phyloP scores from a whole-genome alignment of 2,329 filamentous ascomycete genomes.

The Trichoderma hamatum region DNA sequence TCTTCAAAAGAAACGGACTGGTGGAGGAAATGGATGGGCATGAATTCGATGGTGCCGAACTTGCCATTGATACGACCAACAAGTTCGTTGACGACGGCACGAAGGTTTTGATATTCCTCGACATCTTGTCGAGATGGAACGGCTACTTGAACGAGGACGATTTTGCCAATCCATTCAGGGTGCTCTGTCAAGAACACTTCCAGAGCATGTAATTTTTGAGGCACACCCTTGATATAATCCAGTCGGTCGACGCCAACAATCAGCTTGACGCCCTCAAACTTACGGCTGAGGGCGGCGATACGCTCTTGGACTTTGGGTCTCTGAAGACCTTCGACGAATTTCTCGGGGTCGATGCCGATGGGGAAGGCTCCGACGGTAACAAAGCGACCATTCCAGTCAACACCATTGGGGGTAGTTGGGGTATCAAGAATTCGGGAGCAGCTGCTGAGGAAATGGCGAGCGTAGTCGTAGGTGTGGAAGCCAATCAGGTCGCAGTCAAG shows the following conservation, averaged over 20 bases:
- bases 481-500: slow-evolving; percentile 94
- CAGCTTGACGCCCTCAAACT: slow-evolving; percentile 94
- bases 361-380: slow-evolving; percentile 94
- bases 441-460: slow-evolving; percentile 94
- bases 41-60: slow-evolving; percentile 96
- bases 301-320: slow-evolving; percentile 85
- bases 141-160: slow-evolving; percentile 93
- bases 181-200: slow-evolving; percentile 97
- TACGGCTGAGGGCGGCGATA: slow-evolving; percentile 80
- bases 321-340: slow-evolving; percentile 87
- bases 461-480: slow-evolving; percentile 99
- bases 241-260: slow-evolving; percentile 96
- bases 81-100: slow-evolving; percentile 93
- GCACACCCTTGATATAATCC: slow-evolving; percentile 98
- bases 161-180: slow-evolving; percentile 97
- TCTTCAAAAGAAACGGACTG: slow-evolving; percentile 95
- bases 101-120: slow-evolving; percentile 95
- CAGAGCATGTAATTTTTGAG: slow-evolving; percentile 93
- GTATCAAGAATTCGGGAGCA: slow-evolving; percentile 88
- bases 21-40: slow-evolving; percentile 98
- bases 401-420: slow-evolving; percentile 85
- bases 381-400: slow-evolving; percentile 85
- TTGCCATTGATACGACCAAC: slow-evolving; percentile 96
- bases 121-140: slow-evolving; percentile 94
- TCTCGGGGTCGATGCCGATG: slow-evolving; percentile 96